These are phyloP conservation scores for Eragrostis tef DNA, from an alignment of 202 grass and related monocot genomes.

Conservation along the genomic window DNA sequence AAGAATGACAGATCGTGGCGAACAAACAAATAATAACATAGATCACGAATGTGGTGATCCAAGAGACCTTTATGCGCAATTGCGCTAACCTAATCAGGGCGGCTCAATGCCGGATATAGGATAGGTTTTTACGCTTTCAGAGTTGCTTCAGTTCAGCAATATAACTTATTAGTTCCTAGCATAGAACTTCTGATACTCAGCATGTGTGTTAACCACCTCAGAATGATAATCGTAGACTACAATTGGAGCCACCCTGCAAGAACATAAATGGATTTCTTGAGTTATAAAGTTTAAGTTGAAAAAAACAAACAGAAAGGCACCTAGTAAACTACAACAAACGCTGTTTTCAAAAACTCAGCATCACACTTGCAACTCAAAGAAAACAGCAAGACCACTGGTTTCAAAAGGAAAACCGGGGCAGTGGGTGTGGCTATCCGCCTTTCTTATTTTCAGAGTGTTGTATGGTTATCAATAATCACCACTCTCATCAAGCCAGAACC, in stretches of 20 bases:
- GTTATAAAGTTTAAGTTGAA: conserved; percentile 8
- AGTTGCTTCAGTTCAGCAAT: conserved; percentile 29
- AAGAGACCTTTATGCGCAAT: conserved; percentile 9
- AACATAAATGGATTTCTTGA: conserved; percentile 46
- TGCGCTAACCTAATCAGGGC: background rate
- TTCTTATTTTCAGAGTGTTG: too few relatives aligned
- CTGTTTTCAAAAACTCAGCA: background rate
- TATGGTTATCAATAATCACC: too few relatives aligned
- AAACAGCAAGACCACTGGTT: background rate
- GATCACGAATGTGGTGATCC: background rate
- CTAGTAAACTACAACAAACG: background rate
- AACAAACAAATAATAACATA: too few relatives aligned
- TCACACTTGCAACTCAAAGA: background rate
- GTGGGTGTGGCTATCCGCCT: too few relatives aligned
- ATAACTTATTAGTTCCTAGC: conserved; percentile 25
- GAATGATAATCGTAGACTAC: background rate
- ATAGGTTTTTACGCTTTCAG: background rate
- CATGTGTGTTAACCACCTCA: background rate
- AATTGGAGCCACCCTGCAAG: conserved; percentile 59
- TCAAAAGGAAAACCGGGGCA: background rate
- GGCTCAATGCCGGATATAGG: background rate
- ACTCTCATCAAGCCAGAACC: too few relatives aligned
- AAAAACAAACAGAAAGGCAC: conserved; percentile 9
- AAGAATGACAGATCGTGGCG: too few relatives aligned
- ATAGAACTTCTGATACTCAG: background rate